These are phyloP conservation scores for Populus tomentosa DNA, from an alignment of 441 rosid genomes.

Conservation along the genomic window DNA sequence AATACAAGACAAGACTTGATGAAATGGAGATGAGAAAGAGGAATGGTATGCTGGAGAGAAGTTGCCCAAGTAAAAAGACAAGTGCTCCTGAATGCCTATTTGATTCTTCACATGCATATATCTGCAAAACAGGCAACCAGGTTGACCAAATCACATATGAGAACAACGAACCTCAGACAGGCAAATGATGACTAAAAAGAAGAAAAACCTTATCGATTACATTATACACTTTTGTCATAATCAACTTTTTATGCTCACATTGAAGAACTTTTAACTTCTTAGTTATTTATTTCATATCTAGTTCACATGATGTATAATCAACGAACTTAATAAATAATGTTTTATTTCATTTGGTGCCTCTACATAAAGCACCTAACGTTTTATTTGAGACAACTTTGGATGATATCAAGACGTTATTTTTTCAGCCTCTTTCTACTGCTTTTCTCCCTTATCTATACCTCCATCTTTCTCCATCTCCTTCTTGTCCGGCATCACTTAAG, in stretches of 20 bases:
- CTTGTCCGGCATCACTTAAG: no score
- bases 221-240: neutral
- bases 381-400: no score
- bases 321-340: neutral
- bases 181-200: neutral
- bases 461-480: no score
- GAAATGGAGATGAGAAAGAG: constrained; percentile 93
- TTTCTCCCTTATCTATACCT: no score
- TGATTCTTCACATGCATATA: constrained; percentile 77
- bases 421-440: no score
- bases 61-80: constrained; percentile 85
- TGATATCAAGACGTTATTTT: no score
- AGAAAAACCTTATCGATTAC: neutral
- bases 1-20: constrained; percentile 94
- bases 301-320: neutral
- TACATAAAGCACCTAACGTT: no score
- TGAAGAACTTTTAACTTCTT: neutral
- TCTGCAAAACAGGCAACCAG: constrained; percentile 38
- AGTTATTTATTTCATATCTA: neutral
- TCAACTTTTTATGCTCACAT: neutral
- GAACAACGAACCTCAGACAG: neutral
- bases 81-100: constrained; percentile 91
- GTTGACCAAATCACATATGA: neutral
- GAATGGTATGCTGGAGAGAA: constrained; percentile 95
- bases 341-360: neutral